Evolutionary conservation across 805 yeast species (phyloP).

Genomic region (Lipomyces mesembrius): DNA sequence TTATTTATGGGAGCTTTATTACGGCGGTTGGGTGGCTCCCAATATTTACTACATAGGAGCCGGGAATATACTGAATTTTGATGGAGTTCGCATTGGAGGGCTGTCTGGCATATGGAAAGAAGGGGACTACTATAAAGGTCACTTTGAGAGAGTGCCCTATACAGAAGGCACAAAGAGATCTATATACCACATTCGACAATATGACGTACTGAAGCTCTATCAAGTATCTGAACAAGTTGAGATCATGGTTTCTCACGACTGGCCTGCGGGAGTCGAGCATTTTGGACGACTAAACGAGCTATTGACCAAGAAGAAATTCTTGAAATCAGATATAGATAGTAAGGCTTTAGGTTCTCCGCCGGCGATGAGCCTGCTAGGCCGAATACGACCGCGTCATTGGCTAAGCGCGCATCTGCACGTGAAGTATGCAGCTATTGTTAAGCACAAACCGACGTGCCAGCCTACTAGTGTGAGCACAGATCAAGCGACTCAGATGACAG

Average conservation of each 20-base stretch:
- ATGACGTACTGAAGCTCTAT: conserved; percentile 59
- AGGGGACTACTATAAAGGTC: conserved; percentile 52
- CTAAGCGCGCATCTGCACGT: conserved; percentile 89
- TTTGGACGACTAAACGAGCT: conserved; percentile 63
- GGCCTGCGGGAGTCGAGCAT: conserved; percentile 83
- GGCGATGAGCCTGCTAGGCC: conserved; percentile 57
- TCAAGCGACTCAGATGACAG: neutral
- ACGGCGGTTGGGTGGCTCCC: conserved; percentile 94
- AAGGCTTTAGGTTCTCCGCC: conserved; percentile 75
- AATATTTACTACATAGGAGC: conserved; percentile 84
- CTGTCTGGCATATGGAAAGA: conserved; percentile 80
- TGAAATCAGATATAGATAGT: conserved; percentile 62
- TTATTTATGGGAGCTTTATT: conserved; percentile 68
- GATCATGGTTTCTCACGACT: conserved; percentile 81
- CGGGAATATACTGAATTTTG: conserved; percentile 71
- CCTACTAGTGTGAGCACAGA: neutral
- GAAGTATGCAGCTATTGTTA: conserved; percentile 61
- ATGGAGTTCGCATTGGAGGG: conserved; percentile 79
- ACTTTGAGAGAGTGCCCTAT: conserved; percentile 57
- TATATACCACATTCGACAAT: conserved; percentile 73
- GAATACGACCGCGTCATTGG: conserved; percentile 74
- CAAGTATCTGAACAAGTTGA: conserved; percentile 53
- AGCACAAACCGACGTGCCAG: conserved; percentile 43
- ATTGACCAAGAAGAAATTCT: conserved; percentile 65
- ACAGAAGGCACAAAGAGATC: conserved; percentile 55